These are phyloP conservation scores for Helicostylum pulchrum DNA, from an alignment of 192 early-diverging fungal genomes.

Conservation along the genomic window DNA sequence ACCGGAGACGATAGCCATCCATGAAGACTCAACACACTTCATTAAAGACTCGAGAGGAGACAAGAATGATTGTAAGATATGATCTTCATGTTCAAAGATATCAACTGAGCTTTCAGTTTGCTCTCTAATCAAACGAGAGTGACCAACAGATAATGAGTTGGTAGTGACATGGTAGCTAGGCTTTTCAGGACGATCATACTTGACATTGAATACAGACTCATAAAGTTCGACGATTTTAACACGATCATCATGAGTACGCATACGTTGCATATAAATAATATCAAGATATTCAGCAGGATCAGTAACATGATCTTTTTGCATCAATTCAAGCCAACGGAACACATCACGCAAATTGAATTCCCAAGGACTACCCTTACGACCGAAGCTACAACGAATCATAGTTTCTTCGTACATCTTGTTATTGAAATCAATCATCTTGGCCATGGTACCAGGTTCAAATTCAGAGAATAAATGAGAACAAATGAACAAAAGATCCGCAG, in stretches of 20 bases:
- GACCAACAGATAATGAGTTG: conserved; percentile 55
- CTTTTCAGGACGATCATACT: conserved; percentile 33
- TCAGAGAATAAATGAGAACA: conserved; percentile 52
- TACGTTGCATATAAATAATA: conserved; percentile 85
- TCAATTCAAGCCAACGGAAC: conserved; percentile 87
- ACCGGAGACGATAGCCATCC: conserved; percentile 91
- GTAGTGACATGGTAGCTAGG: conserved; percentile 54
- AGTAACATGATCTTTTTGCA: conserved; percentile 47
- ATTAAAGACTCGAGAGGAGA: conserved; percentile 72
- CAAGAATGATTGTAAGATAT: conserved; percentile 65
- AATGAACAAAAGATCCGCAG: conserved; percentile 81
- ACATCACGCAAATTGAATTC: conserved; percentile 99
- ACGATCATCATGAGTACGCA: conserved; percentile 82
- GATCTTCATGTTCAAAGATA: conserved; percentile 47
- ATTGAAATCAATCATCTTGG: conserved; percentile 80
- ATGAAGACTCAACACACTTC: conserved; percentile 84
- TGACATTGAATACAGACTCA: conserved; percentile 50
- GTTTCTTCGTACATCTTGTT: conserved; percentile 80
- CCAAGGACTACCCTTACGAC: conserved; percentile 83
- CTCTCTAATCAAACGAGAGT: conserved; percentile 54
- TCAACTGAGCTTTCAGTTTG: conserved; percentile 26
- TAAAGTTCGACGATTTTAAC: conserved; percentile 52
- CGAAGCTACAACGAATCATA: conserved; percentile 74
- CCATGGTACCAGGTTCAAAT: conserved; percentile 44
- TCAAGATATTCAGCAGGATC: conserved; percentile 70